Evolutionary conservation across 495 filamentous ascomycete species (phyloP).

Genomic region (Staphylotrichum tortipilum): DNA sequence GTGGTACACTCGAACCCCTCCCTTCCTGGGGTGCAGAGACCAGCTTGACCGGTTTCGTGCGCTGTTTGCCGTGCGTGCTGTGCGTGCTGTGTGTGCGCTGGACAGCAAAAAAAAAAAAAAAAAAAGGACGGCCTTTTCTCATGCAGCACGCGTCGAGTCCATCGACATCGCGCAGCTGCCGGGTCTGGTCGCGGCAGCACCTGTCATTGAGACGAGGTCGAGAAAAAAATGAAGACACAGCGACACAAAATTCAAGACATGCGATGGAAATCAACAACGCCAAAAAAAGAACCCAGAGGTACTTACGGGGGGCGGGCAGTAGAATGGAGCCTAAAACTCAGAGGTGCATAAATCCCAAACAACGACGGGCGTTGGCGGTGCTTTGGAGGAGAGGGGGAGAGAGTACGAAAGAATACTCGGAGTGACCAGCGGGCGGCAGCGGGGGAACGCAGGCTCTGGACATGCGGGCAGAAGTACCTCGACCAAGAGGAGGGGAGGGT

Average conservation of each 20-base stretch:
- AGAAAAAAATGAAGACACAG: no score
- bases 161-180: neutral
- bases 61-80: neutral
- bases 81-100: neutral
- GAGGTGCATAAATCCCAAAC: slow-evolving; percentile 17
- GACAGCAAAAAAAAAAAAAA: neutral
- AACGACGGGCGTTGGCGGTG: slow-evolving; percentile 7
- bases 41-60: neutral
- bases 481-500: slow-evolving; percentile 7
- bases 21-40: neutral
- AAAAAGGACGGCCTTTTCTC: no score
- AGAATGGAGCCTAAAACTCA: slow-evolving; percentile 3
- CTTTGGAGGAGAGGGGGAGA: slow-evolving; percentile 6
- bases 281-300: slow-evolving; percentile 7
- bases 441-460: slow-evolving; percentile 16
- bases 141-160: slow-evolving; percentile 7
- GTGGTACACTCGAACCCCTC: neutral
- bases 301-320: slow-evolving; percentile 27
- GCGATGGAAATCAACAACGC: neutral
- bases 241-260: no score
- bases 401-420: slow-evolving; percentile 17
- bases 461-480: slow-evolving; percentile 24
- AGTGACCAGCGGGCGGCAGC: slow-evolving; percentile 22
- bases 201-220: no score
- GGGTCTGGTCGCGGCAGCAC: no score